Conservation (phyloP, 345 rosid genomes). For the Psidium guajava region DNA sequence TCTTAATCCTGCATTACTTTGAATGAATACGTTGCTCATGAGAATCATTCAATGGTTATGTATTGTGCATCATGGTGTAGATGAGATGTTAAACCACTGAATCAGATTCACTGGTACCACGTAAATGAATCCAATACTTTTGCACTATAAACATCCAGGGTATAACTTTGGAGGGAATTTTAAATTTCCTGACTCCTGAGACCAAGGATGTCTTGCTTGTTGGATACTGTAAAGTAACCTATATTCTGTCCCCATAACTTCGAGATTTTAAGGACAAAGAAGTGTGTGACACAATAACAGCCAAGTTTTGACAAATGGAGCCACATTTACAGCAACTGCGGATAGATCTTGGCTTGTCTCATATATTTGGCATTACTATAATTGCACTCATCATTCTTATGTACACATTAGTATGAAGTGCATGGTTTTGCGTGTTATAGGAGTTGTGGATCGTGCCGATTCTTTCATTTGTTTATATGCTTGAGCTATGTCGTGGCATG, state of each 20-base stretch:
- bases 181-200: not conserved
- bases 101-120: not conserved
- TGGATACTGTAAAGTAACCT: not conserved
- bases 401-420: not conserved
- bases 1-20: not conserved
- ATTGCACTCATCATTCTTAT: not conserved
- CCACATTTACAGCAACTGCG: not conserved
- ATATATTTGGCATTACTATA: not conserved
- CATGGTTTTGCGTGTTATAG: not conserved
- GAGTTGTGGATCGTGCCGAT: not conserved
- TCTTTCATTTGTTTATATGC: not conserved
- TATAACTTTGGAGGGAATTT: not conserved
- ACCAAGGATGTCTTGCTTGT: not conserved
- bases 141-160: not conserved
- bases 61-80: not conserved
- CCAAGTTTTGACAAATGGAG: not conserved
- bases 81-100: not conserved
- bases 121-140: not conserved
- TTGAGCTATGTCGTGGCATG: not conserved
- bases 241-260: not conserved
- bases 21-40: not conserved
- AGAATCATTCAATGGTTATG: not conserved
- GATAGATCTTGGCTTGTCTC: not conserved
- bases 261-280: not conserved
- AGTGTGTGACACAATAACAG: not conserved